Evolutionary conservation across 2,329 filamentous ascomycete species (phyloP).

Genomic region (Monilinia polystroma): DNA sequence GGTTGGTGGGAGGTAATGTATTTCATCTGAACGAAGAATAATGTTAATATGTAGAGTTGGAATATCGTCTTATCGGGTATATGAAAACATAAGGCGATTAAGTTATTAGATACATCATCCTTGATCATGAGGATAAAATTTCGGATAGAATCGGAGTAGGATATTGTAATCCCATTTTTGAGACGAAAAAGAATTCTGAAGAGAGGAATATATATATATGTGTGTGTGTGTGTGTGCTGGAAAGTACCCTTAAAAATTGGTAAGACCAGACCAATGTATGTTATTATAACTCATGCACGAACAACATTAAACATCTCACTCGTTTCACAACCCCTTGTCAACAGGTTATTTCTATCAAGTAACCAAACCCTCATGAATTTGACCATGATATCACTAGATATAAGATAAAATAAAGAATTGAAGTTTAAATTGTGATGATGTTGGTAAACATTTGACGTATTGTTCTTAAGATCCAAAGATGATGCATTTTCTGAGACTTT

Average conservation of each 20-base stretch:
- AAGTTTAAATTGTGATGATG: neutral
- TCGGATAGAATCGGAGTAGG: neutral
- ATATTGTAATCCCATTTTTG: neutral
- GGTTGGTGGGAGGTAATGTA: slow-evolving; percentile 73
- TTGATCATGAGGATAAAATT: slow-evolving; percentile 1
- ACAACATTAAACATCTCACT: slow-evolving; percentile 16
- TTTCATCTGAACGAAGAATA: slow-evolving; percentile 66
- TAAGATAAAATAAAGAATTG: neutral
- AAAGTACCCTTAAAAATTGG: neutral
- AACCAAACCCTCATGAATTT: neutral
- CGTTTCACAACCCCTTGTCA: slow-evolving; percentile 6
- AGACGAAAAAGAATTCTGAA: neutral
- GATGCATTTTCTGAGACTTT: slow-evolving; percentile 5
- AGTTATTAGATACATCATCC: neutral
- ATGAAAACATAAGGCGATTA: neutral
- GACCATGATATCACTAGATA: neutral
- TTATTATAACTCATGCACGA: slow-evolving; percentile 8
- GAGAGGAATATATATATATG: too few species aligned
- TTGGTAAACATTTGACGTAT: too few species aligned
- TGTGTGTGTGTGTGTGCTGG: neutral
- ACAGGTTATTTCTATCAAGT: neutral
- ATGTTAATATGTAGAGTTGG: neutral
- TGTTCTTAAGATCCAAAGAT: neutral
- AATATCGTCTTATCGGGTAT: neutral
- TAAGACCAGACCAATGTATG: slow-evolving; percentile 3